Base-by-base conservation (phyloP, 1,284 basidiomycete genomes). In the Ceratobasidium sp. region DNA sequence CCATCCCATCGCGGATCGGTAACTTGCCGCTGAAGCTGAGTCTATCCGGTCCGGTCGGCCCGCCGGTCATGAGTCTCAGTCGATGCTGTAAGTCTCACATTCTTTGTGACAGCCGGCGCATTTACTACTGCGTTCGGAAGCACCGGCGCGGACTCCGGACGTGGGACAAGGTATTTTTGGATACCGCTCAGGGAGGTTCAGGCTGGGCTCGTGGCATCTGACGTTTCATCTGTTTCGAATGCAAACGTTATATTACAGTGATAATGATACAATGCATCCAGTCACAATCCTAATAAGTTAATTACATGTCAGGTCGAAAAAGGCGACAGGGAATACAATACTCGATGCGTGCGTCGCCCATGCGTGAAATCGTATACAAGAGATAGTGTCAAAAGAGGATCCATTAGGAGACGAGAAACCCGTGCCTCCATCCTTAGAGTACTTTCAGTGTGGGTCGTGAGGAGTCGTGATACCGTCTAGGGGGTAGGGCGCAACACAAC, bases 1-100 rank as follows among this genome's bases (percentile, higher is more conserved):
- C 47, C 47, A 50, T 50, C 43, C 42, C 57, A 60, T 60, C 62
- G 62, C 62, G 62, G 62, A 65, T 65, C 62, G 62, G 62, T 25
- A 27, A 7, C n/a, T 40, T 38, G 38, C 62, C 47, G 62, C 34
- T 31, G 56, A 22, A 45, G 45, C 27, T 52, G n/a, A 65, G 50
- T 34, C 20, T 43, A 35, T 22, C 62, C 62, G 62, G 62, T 20
- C 62, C 62, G 62, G 47, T 8, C 62, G 62, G 62, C 22, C 62
- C 62, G 62, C 22, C n/a, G 58, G 58, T 62, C 58, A 62, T 62
- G 58, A 45, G 56, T 29, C 58, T 13, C 8, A 27, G 29, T 56
- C 34, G 54, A 25, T 56, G 34, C 54, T 56, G 35, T 56, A 35
- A 35, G 13, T 54, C 27, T 54, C 32, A 31, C 34, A 56, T 25